A percentile compares a stretch with the other conserved stretches of the same genome.
Evolutionary conservation across 441 rosid species (phyloP).

Genomic region (Populus hybrid): DNA sequence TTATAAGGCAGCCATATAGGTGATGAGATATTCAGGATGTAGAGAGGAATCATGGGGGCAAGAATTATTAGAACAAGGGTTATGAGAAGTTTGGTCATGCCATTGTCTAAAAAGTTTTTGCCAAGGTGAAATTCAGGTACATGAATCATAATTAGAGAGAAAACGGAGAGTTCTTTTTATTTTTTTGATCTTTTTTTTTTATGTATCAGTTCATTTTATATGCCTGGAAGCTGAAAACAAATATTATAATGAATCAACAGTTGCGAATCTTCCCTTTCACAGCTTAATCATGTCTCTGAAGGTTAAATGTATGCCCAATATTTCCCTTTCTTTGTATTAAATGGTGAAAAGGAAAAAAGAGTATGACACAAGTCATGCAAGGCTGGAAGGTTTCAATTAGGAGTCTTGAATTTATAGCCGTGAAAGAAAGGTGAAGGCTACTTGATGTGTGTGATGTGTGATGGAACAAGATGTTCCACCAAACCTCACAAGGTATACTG

Average conservation of each 20-base stretch:
- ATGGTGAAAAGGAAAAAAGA: not conserved
- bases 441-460: not conserved
- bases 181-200: no score
- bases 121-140: not conserved
- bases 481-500: not conserved
- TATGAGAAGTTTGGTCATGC: not conserved
- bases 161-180: no score
- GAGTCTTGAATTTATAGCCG: not conserved
- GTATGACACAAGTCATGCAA: not conserved
- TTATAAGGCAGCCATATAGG: constrained; percentile 16
- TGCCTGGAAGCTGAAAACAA: not conserved
- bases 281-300: no score
- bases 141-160: not conserved
- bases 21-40: constrained; percentile 15
- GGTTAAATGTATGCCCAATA: not conserved
- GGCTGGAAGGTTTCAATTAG: not conserved
- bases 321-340: no score
- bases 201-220: not conserved
- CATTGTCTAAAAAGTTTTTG: not conserved
- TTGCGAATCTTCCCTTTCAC: no score
- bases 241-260: no score
- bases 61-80: constrained; percentile 22
- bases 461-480: not conserved
- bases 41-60: constrained; percentile 32
- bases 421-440: not conserved